Percentiles rank a stretch among this genome's conserved stretches.
Evolutionary conservation across 2,329 filamentous ascomycete species (phyloP).

Genomic region (Aspergillus cejpii): DNA sequence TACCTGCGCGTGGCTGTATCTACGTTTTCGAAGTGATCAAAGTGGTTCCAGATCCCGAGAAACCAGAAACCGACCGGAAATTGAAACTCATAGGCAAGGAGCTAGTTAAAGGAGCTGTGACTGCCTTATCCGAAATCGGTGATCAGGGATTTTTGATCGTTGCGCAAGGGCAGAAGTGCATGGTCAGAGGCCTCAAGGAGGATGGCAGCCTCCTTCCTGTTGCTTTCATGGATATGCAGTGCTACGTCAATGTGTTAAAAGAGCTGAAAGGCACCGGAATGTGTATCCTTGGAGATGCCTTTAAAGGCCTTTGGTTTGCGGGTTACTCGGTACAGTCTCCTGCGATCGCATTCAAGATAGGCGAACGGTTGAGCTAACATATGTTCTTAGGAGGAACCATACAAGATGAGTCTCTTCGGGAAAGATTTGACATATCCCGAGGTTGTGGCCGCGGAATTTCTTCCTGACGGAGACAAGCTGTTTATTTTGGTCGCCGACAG

Average conservation of each 20-base stretch:
- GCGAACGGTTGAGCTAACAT: constrained; percentile 2
- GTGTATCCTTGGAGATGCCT: constrained; percentile 78
- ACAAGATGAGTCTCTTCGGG: constrained; percentile 87
- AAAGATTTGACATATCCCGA: constrained; percentile 75
- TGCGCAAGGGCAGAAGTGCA: constrained; percentile 92
- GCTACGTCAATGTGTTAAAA: constrained; percentile 79
- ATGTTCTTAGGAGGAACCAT: constrained; percentile 68
- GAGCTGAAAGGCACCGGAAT: constrained; percentile 77
- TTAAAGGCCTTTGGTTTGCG: constrained; percentile 93
- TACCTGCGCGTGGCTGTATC: constrained; percentile 74
- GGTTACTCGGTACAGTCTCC: constrained; percentile 64
- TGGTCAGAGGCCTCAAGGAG: constrained; percentile 93
- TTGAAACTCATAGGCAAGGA: constrained; percentile 83
- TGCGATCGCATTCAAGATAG: neutral
- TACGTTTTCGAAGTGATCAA: constrained; percentile 88
- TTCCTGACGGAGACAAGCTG: constrained; percentile 76
- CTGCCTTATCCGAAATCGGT: constrained; percentile 74
- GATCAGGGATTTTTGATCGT: constrained; percentile 82
- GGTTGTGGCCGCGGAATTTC: constrained; percentile 73
- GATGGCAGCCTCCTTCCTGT: constrained; percentile 88
- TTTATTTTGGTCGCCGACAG: constrained; percentile 77
- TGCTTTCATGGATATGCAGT: constrained; percentile 96
- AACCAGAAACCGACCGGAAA: constrained; percentile 76
- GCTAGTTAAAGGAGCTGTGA: constrained; percentile 87
- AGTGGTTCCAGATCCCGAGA: constrained; percentile 81